A percentile compares a stretch with the other conserved stretches of the same genome.
Evolutionary conservation across 495 filamentous ascomycete species (phyloP).

Genomic region (Hyphodiscus hymeniophilus): DNA sequence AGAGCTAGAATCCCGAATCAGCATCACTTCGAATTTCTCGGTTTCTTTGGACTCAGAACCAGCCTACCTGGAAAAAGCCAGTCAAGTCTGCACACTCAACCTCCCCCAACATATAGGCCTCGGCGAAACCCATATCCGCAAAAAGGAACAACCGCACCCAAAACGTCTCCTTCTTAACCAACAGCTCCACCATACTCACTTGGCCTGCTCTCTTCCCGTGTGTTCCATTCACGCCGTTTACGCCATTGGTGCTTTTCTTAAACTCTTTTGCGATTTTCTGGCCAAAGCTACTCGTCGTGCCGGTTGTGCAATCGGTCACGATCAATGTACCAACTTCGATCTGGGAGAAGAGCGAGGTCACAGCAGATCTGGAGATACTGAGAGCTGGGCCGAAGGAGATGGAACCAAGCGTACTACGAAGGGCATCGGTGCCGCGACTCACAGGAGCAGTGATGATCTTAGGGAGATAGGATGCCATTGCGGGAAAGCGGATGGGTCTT

Average conservation of each 20-base stretch:
- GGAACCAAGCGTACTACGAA: conserved; percentile 29
- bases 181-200: conserved; percentile 31
- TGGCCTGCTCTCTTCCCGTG: not conserved
- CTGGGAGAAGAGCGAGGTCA: conserved; percentile 32
- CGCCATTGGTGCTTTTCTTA: conserved; percentile 19
- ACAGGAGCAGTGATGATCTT: conserved; percentile 8
- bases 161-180: conserved; percentile 51
- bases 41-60: not conserved
- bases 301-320: conserved; percentile 31
- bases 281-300: conserved; percentile 16
- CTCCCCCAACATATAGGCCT: conserved; percentile 64
- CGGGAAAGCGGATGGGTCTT: not conserved
- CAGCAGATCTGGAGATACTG: conserved; percentile 28
- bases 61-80: conserved; percentile 51
- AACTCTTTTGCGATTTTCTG: conserved; percentile 18
- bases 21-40: not conserved
- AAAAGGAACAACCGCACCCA: conserved; percentile 58
- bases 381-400: conserved; percentile 32
- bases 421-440: conserved; percentile 16
- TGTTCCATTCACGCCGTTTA: conserved; percentile 15
- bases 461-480: conserved; percentile 22
- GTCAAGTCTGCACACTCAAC: conserved; percentile 53
- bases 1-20: conserved; percentile 33
- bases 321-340: conserved; percentile 35
- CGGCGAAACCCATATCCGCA: conserved; percentile 67